A percentile compares a stretch with the other conserved stretches of the same genome.
Evolutionary conservation across 2,329 filamentous ascomycete genomes (phyloP).

Genomic region (Sarocladium kiliense): DNA sequence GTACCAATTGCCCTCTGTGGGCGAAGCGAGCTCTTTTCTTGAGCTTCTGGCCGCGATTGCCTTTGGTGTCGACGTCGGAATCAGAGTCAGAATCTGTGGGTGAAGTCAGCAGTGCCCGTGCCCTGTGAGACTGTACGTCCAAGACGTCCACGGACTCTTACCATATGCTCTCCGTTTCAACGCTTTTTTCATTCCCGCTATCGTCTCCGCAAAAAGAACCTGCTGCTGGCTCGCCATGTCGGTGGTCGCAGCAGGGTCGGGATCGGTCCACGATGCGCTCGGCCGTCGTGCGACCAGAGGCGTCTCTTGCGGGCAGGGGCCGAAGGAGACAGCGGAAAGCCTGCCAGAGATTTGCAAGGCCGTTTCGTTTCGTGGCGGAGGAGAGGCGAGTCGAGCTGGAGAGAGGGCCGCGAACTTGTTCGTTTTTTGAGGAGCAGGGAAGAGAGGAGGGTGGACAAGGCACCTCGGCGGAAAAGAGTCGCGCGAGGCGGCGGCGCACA

Average conservation of each 20-base stretch:
- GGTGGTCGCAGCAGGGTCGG: conserved; percentile 6
- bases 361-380: no score
- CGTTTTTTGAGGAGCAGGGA: no score
- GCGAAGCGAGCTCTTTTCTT: conserved; percentile 71
- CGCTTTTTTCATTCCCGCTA: conserved; percentile 63
- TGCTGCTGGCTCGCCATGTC: conserved; percentile 46
- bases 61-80: conserved; percentile 61
- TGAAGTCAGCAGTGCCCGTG: conserved; percentile 16
- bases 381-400: no score
- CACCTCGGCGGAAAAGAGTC: conserved; percentile 7
- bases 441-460: not conserved
- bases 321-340: not conserved
- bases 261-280: conserved; percentile 40
- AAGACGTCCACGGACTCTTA: conserved; percentile 22
- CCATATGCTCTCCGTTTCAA: conserved; percentile 60
- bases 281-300: not conserved
- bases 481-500: conserved; percentile 1
- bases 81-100: conserved; percentile 73
- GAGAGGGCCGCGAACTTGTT: no score
- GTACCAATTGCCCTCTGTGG: conserved; percentile 63
- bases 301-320: not conserved
- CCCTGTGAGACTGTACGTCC: not conserved
- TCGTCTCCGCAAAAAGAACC: conserved; percentile 60
- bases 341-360: not conserved
- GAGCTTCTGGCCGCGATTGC: conserved; percentile 74